Base-by-base conservation (phyloP, 331 rosid species). In the Prunus yedoensis region DNA sequence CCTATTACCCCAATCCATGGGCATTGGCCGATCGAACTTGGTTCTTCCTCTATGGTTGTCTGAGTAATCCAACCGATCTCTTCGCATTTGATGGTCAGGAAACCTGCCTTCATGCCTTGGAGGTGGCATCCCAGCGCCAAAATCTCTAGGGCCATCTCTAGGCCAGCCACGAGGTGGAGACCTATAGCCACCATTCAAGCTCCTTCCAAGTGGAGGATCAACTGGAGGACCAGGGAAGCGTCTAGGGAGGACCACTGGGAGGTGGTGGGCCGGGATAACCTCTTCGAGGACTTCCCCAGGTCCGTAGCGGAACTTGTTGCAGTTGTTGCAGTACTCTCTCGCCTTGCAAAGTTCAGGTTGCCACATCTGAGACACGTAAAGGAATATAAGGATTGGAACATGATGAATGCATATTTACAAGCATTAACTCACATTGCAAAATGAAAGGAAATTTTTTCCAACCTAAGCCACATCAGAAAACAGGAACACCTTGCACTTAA, bases 131-230 rank as follows among this genome's bases (percentile, higher is more conserved):
- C 87, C 87, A 70, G 90, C 68, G 49, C 84, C 94, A 66, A 90
- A 86, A 45, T 94, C 97, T 79, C 94, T 84, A 38, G 89, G 90
- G 51, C 86, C 87, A 56, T 90, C 93, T 84, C 99, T 92, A 25
- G 74, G 88, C 89, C 93, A 85, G 49, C 89, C 87, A 75, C 88
- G 93, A 63, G 91, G 98, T 73, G 98, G 97, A 66, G 97, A 91
- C 82, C 93, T 87, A 53, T 76, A 89, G 70, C 91, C 96, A 68
- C 93, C 95, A 71, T 83, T 87, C 79, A 84, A 45, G 77, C 74
- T 20, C 84, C 97, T 87, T 74, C 89, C 98, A 1, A 91, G 90
- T 35, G 97, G 89, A 58, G 84, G 91, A 38, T 90, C 97, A 52
- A 88, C 32, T 16, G 91, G 91, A 78, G 85, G 94, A 45, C 91